Conservation (phyloP, 805 yeast species). For the Candida andamanensis region DNA sequence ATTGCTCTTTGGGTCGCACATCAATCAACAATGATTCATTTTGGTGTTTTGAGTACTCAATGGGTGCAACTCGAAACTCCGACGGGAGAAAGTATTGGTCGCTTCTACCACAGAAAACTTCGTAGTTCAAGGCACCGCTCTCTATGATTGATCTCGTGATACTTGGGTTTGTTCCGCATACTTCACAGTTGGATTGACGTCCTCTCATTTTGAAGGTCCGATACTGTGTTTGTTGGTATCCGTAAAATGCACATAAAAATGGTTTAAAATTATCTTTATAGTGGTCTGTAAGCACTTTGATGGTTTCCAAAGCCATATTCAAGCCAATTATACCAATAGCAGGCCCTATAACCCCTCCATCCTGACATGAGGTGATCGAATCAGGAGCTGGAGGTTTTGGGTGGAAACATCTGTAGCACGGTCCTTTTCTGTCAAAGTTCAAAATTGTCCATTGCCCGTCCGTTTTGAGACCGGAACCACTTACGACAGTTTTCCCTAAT, state of each 20-base stretch:
- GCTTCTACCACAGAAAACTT: conserved; percentile 68
- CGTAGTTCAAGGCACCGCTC: conserved; percentile 52
- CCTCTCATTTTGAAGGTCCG: conserved; percentile 78
- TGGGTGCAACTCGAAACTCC: conserved; percentile 44
- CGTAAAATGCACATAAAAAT: conserved; percentile 62
- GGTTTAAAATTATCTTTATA: conserved; percentile 58
- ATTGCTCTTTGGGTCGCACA: conserved; percentile 80
- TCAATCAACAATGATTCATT: conserved; percentile 43
- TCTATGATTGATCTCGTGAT: conserved; percentile 46
- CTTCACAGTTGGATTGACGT: conserved; percentile 52
- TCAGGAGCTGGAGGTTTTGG: conserved; percentile 88
- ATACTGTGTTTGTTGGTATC: conserved; percentile 60
- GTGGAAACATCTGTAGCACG: conserved; percentile 92
- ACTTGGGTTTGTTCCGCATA: conserved; percentile 53
- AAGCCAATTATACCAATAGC: conserved; percentile 91
- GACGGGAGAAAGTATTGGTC: conserved; percentile 41
- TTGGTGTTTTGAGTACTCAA: conserved; percentile 20
- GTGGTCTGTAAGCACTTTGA: conserved; percentile 61
- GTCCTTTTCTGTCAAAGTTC: conserved; percentile 62
- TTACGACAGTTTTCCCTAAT: conserved; percentile 64
- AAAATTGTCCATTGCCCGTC: conserved; percentile 87
- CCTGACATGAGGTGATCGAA: conserved; percentile 78
- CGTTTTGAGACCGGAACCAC: conserved; percentile 87
- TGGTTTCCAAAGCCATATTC: conserved; percentile 82
- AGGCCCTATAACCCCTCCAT: conserved; percentile 85